Conservation (phyloP, 768 basidiomycete species). For the Hirschioporus abietinus region DNA sequence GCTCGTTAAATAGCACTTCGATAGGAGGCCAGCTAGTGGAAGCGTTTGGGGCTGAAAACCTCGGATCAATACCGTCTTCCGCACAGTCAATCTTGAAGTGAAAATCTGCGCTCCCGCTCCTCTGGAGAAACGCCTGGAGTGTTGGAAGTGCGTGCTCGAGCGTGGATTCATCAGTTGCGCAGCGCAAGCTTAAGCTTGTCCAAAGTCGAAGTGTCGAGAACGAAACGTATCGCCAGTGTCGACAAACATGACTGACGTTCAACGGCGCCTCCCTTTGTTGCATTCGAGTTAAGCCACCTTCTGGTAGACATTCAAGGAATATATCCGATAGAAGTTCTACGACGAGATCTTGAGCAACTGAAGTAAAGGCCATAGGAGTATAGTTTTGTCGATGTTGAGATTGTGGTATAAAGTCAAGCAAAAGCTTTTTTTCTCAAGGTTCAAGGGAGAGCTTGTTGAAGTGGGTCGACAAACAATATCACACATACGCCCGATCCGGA, state of each 20-base stretch:
- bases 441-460: too few relatives aligned
- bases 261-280: background rate
- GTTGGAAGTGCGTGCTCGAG: background rate
- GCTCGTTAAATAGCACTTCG: background rate
- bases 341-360: background rate
- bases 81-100: background rate
- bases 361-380: too few relatives aligned
- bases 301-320: background rate
- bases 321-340: background rate
- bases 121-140: background rate
- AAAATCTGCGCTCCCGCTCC: background rate
- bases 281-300: background rate
- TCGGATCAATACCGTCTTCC: background rate
- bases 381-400: too few relatives aligned
- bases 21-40: background rate
- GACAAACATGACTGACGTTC: conserved; percentile 40
- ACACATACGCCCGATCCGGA: too few relatives aligned
- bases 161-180: background rate
- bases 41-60: too few relatives aligned
- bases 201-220: conserved; percentile 51
- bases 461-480: too few relatives aligned
- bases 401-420: too few relatives aligned
- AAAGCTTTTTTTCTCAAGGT: too few relatives aligned
- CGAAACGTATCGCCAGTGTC: conserved; percentile 55
- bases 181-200: conserved; percentile 35